A percentile compares a stretch with the other conserved stretches of the same genome.
Evolutionary conservation across 306 rosid genomes (phyloP).

Genomic region (Bauhinia variegata): DNA sequence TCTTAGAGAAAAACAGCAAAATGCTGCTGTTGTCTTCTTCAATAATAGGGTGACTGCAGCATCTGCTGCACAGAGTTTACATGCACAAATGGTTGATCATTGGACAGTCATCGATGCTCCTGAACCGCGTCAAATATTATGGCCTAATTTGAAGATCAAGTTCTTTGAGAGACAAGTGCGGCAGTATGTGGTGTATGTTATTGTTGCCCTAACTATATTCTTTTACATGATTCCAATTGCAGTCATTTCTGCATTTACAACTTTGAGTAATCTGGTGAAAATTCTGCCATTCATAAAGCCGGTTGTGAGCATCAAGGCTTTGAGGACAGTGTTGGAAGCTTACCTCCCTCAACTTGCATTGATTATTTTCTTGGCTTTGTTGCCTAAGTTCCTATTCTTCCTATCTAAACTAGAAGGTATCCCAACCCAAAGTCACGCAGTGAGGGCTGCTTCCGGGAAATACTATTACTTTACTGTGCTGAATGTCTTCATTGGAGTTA

Average conservation of each 20-base stretch:
- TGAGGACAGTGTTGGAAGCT: slow-evolving; percentile 83
- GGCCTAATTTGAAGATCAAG: slow-evolving; percentile 76
- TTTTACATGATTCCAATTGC: slow-evolving; percentile 86
- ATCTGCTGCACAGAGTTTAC: slow-evolving; percentile 88
- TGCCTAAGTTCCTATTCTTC: slow-evolving; percentile 77
- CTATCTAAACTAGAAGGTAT: slow-evolving; percentile 86
- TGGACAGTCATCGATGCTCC: slow-evolving; percentile 82
- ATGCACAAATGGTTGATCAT: slow-evolving; percentile 67
- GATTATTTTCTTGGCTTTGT: slow-evolving; percentile 72
- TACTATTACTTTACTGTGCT: slow-evolving; percentile 79
- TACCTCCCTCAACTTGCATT: slow-evolving; percentile 91
- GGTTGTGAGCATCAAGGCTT: slow-evolving; percentile 30
- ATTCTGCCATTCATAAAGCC: slow-evolving; percentile 78
- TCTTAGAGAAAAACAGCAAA: slow-evolving; percentile 80
- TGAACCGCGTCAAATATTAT: slow-evolving; percentile 72
- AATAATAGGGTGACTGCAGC: slow-evolving; percentile 71
- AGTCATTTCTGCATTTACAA: slow-evolving; percentile 74
- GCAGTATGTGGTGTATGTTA: slow-evolving; percentile 65
- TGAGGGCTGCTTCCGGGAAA: slow-evolving; percentile 92
- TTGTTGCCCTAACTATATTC: slow-evolving; percentile 66
- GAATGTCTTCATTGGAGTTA: slow-evolving; percentile 87
- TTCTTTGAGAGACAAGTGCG: slow-evolving; percentile 63
- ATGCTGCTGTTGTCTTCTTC: slow-evolving; percentile 81
- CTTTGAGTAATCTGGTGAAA: slow-evolving; percentile 66
- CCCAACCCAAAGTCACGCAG: slow-evolving; percentile 47